Base-by-base conservation (phyloP, 768 basidiomycete genomes). In the Tulasnella calospora region DNA sequence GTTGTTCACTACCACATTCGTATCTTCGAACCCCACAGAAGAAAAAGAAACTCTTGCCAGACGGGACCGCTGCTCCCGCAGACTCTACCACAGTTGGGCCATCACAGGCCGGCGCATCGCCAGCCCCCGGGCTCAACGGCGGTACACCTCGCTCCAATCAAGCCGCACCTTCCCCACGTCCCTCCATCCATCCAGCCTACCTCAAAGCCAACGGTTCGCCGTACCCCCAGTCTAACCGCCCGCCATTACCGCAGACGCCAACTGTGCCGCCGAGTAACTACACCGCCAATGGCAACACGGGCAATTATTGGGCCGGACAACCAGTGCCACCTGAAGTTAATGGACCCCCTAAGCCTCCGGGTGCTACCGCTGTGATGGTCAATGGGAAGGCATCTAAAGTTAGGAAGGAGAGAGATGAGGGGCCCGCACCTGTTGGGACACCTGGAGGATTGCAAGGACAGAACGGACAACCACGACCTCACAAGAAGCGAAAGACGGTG, bases 401-500 rank as follows among this genome's bases (percentile, higher is more conserved):
- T 15, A 70, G 77, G 44, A 78, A 78, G 77, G 77, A 78, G 33
- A 78, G 77, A 47, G 77, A 76, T 36, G 75, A 78, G 44, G 77
- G 77, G 0, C 40, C 40, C 21, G 38, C 61, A 15, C 70, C 33
- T 8, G 33, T 19, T 57, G 55, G 75, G n/a, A 69, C 74, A 0
- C 71, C 36, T 3, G 74, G 44, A 40, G 61, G 71, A 74, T 2
- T 12, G 44, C 71, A 71, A 21, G 77, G 40, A n/a, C 36, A 36
- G 30, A n/a, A 40, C n/a, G 57, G 69, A 27, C 69, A 40, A 30
- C 77, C 77, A 21, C 40, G 77, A 41, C 77, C 77, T 38, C 77
- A 78, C 77, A 78, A 78, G 69, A 78, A 78, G 77, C 61, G 77
- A 71, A 78, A 78, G 69, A 73, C 36, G 77, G 77, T 78, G 27